phyloP scores from a whole-genome alignment of 768 basidiomycete genomes.

The Agaricus blazei region DNA sequence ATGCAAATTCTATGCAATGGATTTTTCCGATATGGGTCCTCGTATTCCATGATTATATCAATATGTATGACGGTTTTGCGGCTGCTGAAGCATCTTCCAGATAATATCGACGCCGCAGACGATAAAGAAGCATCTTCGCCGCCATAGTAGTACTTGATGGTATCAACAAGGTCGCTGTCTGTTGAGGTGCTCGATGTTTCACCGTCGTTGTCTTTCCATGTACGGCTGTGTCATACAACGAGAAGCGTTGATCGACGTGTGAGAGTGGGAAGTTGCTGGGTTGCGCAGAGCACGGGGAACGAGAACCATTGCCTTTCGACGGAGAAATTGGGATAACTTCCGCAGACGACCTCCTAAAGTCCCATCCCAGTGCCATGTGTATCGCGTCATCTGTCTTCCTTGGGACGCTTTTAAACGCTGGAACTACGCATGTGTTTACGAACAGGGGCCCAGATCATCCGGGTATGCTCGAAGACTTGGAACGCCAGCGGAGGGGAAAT shows the following conservation, averaged over 20 bases:
- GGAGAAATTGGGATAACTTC: conserved; percentile 32
- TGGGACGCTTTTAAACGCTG: conserved; percentile 45
- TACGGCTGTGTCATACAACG: conserved; percentile 64
- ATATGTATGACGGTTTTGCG: conserved; percentile 76
- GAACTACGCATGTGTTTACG: conserved; percentile 64
- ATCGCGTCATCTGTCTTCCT: conserved; percentile 64
- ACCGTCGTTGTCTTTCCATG: conserved; percentile 87
- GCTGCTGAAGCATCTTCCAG: conserved; percentile 60
- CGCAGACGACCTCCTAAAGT: background rate
- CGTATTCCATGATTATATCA: conserved; percentile 79
- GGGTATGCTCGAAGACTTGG: conserved; percentile 64
- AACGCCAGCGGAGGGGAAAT: conserved; percentile 41
- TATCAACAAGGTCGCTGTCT: conserved; percentile 80
- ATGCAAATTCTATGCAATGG: no score
- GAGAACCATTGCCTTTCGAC: conserved; percentile 53
- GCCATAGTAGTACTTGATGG: conserved; percentile 80
- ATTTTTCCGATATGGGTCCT: conserved; percentile 60
- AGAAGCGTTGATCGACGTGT: conserved; percentile 84
- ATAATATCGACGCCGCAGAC: conserved; percentile 70
- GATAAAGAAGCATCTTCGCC: conserved; percentile 72
- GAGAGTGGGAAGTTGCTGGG: background rate
- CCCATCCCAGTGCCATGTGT: conserved; percentile 25
- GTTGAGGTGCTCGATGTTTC: conserved; percentile 65
- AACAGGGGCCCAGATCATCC: conserved; percentile 81
- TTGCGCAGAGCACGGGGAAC: background rate